Conservation (phyloP, 495 filamentous ascomycete species). For the Lasiosphaeria ovina region DNA sequence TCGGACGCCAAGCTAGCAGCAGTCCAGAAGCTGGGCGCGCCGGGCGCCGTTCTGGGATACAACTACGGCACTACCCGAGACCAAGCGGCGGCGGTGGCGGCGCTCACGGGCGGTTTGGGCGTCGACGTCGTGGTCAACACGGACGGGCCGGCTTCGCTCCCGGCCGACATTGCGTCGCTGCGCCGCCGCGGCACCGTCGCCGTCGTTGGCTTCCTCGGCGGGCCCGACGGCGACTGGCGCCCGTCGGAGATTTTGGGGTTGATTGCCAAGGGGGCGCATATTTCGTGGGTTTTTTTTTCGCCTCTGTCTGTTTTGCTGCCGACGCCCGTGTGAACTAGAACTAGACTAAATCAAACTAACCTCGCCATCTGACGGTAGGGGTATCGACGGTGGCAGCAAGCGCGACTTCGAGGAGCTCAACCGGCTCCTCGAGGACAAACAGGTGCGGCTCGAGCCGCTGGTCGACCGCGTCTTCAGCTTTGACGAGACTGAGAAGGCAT, state of each 20-base stretch:
- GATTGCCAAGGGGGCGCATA: constrained; percentile 17
- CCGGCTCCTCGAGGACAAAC: constrained; percentile 31
- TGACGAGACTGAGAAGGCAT: constrained; percentile 39
- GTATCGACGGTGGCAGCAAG: constrained; percentile 35
- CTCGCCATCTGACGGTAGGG: constrained; percentile 20
- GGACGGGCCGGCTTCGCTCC: constrained; percentile 22
- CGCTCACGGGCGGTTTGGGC: constrained; percentile 31
- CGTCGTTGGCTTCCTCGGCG: constrained; percentile 21
- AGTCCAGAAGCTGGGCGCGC: not conserved
- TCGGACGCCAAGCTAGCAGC: constrained; percentile 31
- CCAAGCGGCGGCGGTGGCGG: constrained; percentile 21
- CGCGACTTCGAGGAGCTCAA: constrained; percentile 37
- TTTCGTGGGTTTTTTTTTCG: constrained; percentile 12
- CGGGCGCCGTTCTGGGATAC: constrained; percentile 13
- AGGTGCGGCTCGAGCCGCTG: constrained; percentile 30
- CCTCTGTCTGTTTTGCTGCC: not conserved
- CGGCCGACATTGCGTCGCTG: constrained; percentile 13
- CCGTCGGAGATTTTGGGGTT: constrained; percentile 15
- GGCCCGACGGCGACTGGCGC: constrained; percentile 14
- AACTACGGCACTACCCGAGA: constrained; percentile 32
- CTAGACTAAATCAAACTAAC: not conserved
- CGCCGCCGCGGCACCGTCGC: constrained; percentile 12
- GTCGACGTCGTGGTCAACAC: constrained; percentile 33
- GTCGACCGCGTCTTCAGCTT: constrained; percentile 39
- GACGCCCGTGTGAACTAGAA: not conserved